phyloP scores from a whole-genome alignment of 2,329 filamentous ascomycete genomes.

The Metarhizium brunneum region DNA sequence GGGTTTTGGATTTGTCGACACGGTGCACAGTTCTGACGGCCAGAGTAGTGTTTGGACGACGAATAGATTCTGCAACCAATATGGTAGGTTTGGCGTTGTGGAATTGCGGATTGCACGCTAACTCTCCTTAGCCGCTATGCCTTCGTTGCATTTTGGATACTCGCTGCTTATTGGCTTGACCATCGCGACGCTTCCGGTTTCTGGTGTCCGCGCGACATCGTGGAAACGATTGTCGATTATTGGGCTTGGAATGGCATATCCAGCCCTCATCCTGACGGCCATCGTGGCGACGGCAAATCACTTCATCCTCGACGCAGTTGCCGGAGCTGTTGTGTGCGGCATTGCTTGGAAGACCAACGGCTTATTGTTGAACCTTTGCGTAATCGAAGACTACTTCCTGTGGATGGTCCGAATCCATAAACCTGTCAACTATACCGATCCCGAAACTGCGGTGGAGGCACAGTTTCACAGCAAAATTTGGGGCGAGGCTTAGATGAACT shows the following conservation, averaged over 20 bases:
- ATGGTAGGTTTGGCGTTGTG: constrained; percentile 36
- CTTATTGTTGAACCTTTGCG: constrained; percentile 52
- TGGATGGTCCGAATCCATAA: constrained; percentile 51
- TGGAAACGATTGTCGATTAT: constrained; percentile 38
- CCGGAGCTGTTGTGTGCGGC: constrained; percentile 54
- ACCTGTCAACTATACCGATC: constrained; percentile 35
- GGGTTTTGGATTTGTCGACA: constrained; percentile 37
- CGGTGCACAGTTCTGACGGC: constrained; percentile 38
- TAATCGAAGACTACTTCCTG: constrained; percentile 60
- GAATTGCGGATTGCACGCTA: no score
- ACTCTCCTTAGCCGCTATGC: constrained; percentile 31
- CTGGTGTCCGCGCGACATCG: constrained; percentile 39
- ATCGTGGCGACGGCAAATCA: constrained; percentile 67
- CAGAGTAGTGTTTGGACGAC: constrained; percentile 60
- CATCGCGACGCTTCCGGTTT: constrained; percentile 54
- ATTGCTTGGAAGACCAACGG: constrained; percentile 51
- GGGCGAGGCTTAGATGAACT: no score
- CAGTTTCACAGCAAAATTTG: constrained; percentile 16
- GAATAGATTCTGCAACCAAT: constrained; percentile 64
- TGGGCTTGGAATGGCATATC: constrained; percentile 51
- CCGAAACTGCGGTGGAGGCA: constrained; percentile 25
- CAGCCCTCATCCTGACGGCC: constrained; percentile 53
- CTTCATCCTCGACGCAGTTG: constrained; percentile 62
- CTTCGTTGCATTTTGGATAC: constrained; percentile 67
- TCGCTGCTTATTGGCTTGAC: constrained; percentile 64